Evolutionary conservation across 768 basidiomycete species (phyloP).

Genomic region (Hebeloma cylindrosporum): DNA sequence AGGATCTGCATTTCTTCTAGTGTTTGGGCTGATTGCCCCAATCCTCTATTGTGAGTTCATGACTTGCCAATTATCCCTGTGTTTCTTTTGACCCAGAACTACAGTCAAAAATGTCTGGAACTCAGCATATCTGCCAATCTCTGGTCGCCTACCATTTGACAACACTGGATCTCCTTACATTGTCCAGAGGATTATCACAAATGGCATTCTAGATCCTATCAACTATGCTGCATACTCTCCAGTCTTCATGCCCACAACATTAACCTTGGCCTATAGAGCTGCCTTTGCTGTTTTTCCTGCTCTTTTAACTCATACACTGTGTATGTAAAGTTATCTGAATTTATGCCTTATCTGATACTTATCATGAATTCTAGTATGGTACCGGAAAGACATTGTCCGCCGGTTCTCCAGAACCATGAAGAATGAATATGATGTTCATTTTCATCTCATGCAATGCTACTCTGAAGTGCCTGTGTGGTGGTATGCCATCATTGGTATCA

Average conservation of each 20-base stretch:
- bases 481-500: slow-evolving; percentile 59
- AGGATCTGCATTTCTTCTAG: slow-evolving; percentile 59
- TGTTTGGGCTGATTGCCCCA: slow-evolving; percentile 76
- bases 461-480: slow-evolving; percentile 77
- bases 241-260: slow-evolving; percentile 66
- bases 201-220: slow-evolving; percentile 61
- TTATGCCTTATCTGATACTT: slow-evolving; percentile 1
- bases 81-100: slow-evolving; percentile 4
- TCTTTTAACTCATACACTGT: slow-evolving; percentile 74
- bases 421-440: slow-evolving; percentile 83
- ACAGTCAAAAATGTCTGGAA: slow-evolving; percentile 72
- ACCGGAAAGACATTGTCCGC: slow-evolving; percentile 73
- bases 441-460: slow-evolving; percentile 79
- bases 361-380: slow-evolving; percentile 61
- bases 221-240: slow-evolving; percentile 82
- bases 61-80: slow-evolving; percentile 12
- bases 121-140: slow-evolving; percentile 73
- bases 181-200: slow-evolving; percentile 54
- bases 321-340: slow-evolving; percentile 43
- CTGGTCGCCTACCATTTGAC: slow-evolving; percentile 62
- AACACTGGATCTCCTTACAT: slow-evolving; percentile 74
- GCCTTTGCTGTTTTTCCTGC: slow-evolving; percentile 76
- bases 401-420: slow-evolving; percentile 66
- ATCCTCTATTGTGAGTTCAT: slow-evolving; percentile 76
- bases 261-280: slow-evolving; percentile 69